A percentile compares a stretch with the other conserved stretches of the same genome.
These are phyloP conservation scores for Fomitopsis pinicola DNA, from an alignment of 1,284 basidiomycete genomes.

Conservation along the genomic window DNA sequence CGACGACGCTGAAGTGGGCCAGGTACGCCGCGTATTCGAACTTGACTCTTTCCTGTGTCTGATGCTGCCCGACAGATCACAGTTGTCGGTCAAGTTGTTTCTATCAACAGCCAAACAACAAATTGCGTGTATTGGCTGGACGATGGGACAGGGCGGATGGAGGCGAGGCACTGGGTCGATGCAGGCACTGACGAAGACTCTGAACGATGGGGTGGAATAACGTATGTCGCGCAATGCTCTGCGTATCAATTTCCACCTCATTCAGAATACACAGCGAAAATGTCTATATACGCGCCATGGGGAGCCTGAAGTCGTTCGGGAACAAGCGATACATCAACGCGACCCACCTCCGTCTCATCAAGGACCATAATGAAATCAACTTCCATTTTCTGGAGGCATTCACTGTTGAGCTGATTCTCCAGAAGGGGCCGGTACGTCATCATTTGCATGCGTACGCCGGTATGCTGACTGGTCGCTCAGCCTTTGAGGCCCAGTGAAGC, in stretches of 20 bases:
- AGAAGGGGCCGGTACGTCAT: conserved; percentile 33
- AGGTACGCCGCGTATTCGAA: conserved; percentile 43
- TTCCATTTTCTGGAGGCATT: conserved; percentile 72
- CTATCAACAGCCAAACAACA: conserved; percentile 70
- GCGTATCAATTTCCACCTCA: not conserved
- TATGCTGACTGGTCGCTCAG: conserved; percentile 10
- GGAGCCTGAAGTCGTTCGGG: conserved; percentile 85
- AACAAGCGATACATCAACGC: conserved; percentile 82
- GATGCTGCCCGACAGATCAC: conserved; percentile 42
- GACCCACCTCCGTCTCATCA: conserved; percentile 64
- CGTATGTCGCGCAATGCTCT: conserved; percentile 27
- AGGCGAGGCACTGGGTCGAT: conserved; percentile 89
- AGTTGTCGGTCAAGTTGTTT: conserved; percentile 80
- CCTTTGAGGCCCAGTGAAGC: conserved; percentile 25
- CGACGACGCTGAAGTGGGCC: conserved; percentile 78
- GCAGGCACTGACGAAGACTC: conserved; percentile 49
- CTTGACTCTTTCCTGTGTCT: not conserved
- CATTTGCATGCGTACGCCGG: not conserved
- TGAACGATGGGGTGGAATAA: conserved; percentile 43
- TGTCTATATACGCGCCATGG: conserved; percentile 82
- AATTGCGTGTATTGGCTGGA: conserved; percentile 82
- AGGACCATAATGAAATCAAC: conserved; percentile 77
- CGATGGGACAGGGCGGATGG: conserved; percentile 87
- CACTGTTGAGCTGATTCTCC: conserved; percentile 40
- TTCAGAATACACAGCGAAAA: conserved; percentile 51